Base-by-base conservation (phyloP, 441 rosid species). In the Adansonia grandidieri region DNA sequence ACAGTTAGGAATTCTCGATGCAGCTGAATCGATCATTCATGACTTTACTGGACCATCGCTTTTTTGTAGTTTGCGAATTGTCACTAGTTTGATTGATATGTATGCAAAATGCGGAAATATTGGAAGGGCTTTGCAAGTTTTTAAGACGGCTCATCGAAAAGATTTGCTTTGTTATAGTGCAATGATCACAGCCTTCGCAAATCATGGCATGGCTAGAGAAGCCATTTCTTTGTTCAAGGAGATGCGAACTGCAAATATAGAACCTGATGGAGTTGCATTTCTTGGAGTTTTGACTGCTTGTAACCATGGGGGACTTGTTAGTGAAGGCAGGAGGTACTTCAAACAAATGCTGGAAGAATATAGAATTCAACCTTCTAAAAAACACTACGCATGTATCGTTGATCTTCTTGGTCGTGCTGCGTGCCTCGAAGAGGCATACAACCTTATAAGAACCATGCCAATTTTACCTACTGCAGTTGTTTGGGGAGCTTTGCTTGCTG, bases 341-440 rank as follows among this genome's bases (percentile, higher is more conserved):
- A 44, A 77, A 19, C 77, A 83, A 70, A 85, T 85, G 88, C 72
- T 45, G 68, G 74, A 78, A 37, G 80, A 77, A 60, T 81, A 80
- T 47, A 45, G 61, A 48, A 83, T 85, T 32, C 60, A 65, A 48
- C 88, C 88, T 48, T 62, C 82, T 1, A 81, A 73, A 77, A 79
- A 82, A 72, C 88, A 85, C 74, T 83, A 79, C 74, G 84, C 86
- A 9, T 83, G 86, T 62, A 50, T 85, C 9, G 77, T 83, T 5
- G 88, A 83, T 62, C 84, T 76, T 53, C 87, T 85, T 56, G 85
- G 85, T 17, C 83, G 85, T 60, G 82, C 82, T 15, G 84, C 84
- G 28, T 78, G 76, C 65, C 82, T 84, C 68, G 70, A 67, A 13
- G 87, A 85, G 58, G 87, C 85, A 24, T 58, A 80, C 67, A 51